Evolutionary conservation across 208 protist species (phyloP).

Genomic region (Crithidia sp.): DNA sequence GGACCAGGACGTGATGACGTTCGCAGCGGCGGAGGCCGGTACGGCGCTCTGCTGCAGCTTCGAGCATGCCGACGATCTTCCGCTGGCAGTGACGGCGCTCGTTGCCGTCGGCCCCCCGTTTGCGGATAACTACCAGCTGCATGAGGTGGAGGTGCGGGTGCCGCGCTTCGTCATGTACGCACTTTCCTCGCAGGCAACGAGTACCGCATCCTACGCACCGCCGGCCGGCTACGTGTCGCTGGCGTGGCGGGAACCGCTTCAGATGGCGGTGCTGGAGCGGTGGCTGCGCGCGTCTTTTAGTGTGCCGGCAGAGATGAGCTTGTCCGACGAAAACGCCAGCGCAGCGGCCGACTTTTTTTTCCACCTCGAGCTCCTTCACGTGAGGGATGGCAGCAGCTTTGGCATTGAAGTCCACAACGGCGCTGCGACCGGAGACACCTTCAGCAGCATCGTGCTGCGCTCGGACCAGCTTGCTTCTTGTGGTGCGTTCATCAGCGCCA

Average conservation of each 20-base stretch:
- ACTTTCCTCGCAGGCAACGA: background rate
- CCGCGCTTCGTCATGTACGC: conserved; percentile 91
- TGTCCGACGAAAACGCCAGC: conserved; percentile 28
- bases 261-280: conserved; percentile 34
- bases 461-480: conserved; percentile 86
- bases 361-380: conserved; percentile 58
- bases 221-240: conserved; percentile 58
- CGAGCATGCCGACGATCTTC: conserved; percentile 54
- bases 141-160: conserved; percentile 77
- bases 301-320: conserved; percentile 28
- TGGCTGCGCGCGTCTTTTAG: conserved; percentile 67
- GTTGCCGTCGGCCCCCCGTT: conserved; percentile 78
- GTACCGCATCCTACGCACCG: conserved; percentile 9
- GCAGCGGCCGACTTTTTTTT: conserved; percentile 33
- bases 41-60: conserved; percentile 64
- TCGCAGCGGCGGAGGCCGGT: conserved; percentile 32
- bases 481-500: conserved; percentile 83
- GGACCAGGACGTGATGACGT: conserved; percentile 21
- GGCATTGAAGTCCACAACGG: conserved; percentile 49
- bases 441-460: conserved; percentile 51
- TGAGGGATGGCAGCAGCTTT: conserved; percentile 68
- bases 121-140: conserved; percentile 78
- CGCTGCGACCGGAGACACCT: conserved; percentile 6
- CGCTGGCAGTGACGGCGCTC: conserved; percentile 66
- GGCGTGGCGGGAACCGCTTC: conserved; percentile 47